These are phyloP conservation scores for Cicer pinnatifidum DNA, from an alignment of 306 rosid genomes.

Conservation along the genomic window DNA sequence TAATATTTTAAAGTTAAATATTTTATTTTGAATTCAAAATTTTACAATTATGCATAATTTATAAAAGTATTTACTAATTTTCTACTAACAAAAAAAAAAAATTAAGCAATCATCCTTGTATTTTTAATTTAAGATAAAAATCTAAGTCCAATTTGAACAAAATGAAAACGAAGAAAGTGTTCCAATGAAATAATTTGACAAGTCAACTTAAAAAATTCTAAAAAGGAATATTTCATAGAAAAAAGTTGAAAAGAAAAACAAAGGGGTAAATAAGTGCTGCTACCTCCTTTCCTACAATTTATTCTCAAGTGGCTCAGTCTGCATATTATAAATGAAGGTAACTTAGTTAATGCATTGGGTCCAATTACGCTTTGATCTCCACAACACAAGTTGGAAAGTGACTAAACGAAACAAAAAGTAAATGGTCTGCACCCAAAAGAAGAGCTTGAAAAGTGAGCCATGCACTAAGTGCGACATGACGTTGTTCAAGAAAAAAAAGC, in stretches of 20 bases:
- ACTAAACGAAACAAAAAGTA: constrained; percentile 42
- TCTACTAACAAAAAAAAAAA: too few species aligned
- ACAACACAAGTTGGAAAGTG: constrained; percentile 35
- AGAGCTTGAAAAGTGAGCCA: constrained; percentile 37
- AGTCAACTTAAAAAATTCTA: not conserved
- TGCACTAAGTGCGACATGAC: constrained; percentile 12
- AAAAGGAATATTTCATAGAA: not conserved
- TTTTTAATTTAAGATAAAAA: too few species aligned
- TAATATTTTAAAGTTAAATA: too few species aligned
- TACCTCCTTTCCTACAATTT: not conserved
- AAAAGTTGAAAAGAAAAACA: not conserved
- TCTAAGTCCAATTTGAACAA: too few species aligned
- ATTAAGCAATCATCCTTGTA: too few species aligned
- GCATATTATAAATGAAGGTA: not conserved
- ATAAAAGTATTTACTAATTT: too few species aligned
- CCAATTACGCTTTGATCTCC: constrained; percentile 13
- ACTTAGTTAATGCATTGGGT: constrained; percentile 4
- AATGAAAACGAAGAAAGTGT: not conserved
- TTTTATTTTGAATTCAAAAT: too few species aligned
- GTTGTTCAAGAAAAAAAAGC: not conserved
- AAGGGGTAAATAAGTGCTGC: not conserved
- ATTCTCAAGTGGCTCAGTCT: not conserved
- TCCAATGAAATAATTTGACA: not conserved
- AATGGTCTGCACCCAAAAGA: constrained; percentile 38
- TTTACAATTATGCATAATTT: too few species aligned